Evolutionary conservation across 2,329 filamentous ascomycete genomes (phyloP), one percentile per base, ranked within the genome.

Genomic region (Nemania diffusa): DNA sequence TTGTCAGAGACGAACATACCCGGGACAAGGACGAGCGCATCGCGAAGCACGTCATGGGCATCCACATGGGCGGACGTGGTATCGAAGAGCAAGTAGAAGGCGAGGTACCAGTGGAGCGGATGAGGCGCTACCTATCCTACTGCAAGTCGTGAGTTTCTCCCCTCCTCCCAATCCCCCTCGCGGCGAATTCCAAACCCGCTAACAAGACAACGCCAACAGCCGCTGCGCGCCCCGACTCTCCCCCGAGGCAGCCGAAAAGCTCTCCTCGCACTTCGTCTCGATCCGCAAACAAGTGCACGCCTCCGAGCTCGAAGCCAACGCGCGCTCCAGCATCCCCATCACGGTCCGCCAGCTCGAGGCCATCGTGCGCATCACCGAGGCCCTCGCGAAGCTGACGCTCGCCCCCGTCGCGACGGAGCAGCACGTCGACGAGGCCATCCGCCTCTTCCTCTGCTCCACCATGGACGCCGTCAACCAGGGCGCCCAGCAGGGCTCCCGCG

Each of bases 401-500:
- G 93, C 92, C 0, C 91, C 94, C 3, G 86, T 97, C 48, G 96
- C 95, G 1, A 94, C 92, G 0, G 95, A 97, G 79, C 85, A 89
- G 53, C 96, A 99, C 76, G 96, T 99, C 59, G 95, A 99, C 76
- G 96, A 99, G 82, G 96, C 96, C 2, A 99, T 99, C 75, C 91
- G 96, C 0, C 87, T 99, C 17, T 99, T 99, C 90, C 84, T 99
- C 32, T 96, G 94, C 71, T 94, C 91, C 3, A 99, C 96, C 64
- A 98, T 99, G 96, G 95, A 99, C 76, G 96, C 96, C 7, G 94
- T 98, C 64, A 95, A 93, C 67, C 93, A 97, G 75, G 95, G 94
- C 67, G 91, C 92, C 72, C 92, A 91, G 70, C 88, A 92, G 73
- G 93, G 92, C 42, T 94, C 90, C 76, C 91, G 93, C 69, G 95